phyloP scores from a whole-genome alignment of 2,329 filamentous ascomycete genomes.

The Amylocarpus encephaloides region DNA sequence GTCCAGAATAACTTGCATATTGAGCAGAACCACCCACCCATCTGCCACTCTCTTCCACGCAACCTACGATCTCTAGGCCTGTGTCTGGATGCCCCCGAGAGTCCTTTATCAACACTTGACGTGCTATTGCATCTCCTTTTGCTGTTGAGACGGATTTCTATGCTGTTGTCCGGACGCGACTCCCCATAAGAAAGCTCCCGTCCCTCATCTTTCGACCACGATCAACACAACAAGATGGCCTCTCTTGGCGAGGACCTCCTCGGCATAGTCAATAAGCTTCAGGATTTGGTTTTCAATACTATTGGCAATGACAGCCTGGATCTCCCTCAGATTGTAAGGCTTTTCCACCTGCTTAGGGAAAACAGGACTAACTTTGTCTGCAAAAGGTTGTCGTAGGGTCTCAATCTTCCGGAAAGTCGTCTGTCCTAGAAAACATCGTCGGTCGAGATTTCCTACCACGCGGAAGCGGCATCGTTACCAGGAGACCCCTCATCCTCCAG shows the following conservation, averaged over 20 bases:
- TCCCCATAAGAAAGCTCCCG: background rate
- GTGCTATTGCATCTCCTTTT: background rate
- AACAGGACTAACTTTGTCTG: conserved; percentile 2
- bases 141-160: background rate
- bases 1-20: background rate
- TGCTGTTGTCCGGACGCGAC: background rate
- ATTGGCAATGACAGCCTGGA: conserved; percentile 98
- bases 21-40: background rate
- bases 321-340: conserved; percentile 87
- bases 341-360: conserved; percentile 22
- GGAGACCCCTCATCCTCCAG: conserved; percentile 89
- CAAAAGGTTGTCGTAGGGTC: conserved; percentile 91
- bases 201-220: background rate
- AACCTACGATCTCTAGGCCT: background rate
- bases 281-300: conserved; percentile 98
- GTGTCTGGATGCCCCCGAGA: background rate
- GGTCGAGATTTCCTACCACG: conserved; percentile 94
- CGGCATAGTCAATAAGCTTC: conserved; percentile 93
- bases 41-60: background rate
- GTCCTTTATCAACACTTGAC: background rate
- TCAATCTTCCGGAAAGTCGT: conserved; percentile 97
- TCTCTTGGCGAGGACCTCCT: conserved; percentile 93
- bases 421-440: conserved; percentile 97
- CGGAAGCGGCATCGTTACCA: conserved; percentile 93
- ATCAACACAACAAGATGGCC: conserved; percentile 56